Percentiles rank a stretch among this genome's conserved stretches.
Conservation (phyloP, 108 stramenopile genomes). For the Schizochytrium sp. region DNA sequence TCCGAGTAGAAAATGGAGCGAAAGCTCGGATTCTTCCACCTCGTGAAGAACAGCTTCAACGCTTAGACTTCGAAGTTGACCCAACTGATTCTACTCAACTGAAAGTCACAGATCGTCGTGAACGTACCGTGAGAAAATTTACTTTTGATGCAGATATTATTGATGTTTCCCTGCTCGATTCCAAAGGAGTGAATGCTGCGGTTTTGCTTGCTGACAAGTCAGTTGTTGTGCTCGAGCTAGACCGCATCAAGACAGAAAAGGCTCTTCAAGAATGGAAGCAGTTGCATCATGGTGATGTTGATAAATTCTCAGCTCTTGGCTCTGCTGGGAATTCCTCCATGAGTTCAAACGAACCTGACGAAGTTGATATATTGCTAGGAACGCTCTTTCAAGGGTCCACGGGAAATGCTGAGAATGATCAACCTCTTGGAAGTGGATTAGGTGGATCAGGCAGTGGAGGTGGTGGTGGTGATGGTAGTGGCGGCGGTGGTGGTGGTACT, state of each 20-base stretch:
- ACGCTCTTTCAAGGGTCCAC: not conserved
- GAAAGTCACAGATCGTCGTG: not conserved
- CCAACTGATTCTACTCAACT: not conserved
- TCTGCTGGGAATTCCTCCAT: too few relatives aligned
- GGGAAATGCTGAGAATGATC: not conserved
- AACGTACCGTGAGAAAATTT: not conserved
- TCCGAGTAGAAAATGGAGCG: not conserved
- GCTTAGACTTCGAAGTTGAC: not conserved
- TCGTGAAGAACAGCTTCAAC: not conserved
- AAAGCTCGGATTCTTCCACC: not conserved
- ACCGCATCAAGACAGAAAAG: conserved; percentile 5
- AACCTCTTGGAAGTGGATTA: not conserved
- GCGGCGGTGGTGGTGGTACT: conserved; percentile 1
- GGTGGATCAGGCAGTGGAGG: conserved; percentile 26
- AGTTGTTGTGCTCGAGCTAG: conserved; percentile 35
- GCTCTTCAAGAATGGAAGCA: conserved; percentile 21
- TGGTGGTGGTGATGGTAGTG: conserved; percentile 3
- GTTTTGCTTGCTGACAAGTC: not conserved
- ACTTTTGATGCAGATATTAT: not conserved
- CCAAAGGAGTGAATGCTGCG: not conserved
- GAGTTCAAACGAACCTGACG: not conserved
- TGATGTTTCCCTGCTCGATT: not conserved
- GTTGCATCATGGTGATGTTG: not conserved
- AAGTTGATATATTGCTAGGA: not conserved
- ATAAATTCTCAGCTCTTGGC: not conserved